phyloP scores from a whole-genome alignment of 495 filamentous ascomycete species.

The Corynascus novoguineensis region DNA sequence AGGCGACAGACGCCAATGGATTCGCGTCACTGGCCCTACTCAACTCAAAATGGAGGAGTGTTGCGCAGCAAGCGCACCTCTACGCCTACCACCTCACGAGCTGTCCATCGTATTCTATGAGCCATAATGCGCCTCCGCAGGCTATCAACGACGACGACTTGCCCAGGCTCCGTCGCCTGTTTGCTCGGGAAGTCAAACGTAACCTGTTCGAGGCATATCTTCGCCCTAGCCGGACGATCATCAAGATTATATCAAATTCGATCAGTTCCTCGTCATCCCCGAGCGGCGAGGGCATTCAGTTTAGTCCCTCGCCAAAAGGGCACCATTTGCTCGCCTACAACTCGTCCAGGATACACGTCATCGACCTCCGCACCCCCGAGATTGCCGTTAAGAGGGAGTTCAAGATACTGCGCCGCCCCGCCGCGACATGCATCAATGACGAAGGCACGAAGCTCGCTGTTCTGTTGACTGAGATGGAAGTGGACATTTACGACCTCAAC shows the following conservation, averaged over 20 bases:
- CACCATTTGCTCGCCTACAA: slow-evolving; percentile 72
- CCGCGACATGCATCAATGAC: slow-evolving; percentile 72
- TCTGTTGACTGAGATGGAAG: slow-evolving; percentile 69
- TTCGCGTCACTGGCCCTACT: slow-evolving; percentile 81
- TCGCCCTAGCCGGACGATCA: slow-evolving; percentile 60
- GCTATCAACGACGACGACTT: slow-evolving; percentile 50
- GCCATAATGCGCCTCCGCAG: slow-evolving; percentile 38
- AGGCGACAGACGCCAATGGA: slow-evolving; percentile 64
- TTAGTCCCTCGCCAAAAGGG: slow-evolving; percentile 68
- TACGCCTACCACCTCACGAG: slow-evolving; percentile 71
- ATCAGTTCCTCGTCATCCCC: slow-evolving; percentile 79
- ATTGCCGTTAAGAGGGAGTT: slow-evolving; percentile 67
- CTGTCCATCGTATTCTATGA: slow-evolving; percentile 62
- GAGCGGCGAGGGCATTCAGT: slow-evolving; percentile 80
- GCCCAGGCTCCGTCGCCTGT: slow-evolving; percentile 56
- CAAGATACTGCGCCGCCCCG: slow-evolving; percentile 70
- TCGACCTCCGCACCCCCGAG: slow-evolving; percentile 55
- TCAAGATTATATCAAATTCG: slow-evolving; percentile 75
- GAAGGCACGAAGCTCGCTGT: slow-evolving; percentile 74
- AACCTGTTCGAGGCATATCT: slow-evolving; percentile 78
- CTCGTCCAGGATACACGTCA: slow-evolving; percentile 79
- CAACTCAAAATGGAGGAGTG: slow-evolving; percentile 68
- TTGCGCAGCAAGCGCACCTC: slow-evolving; percentile 64
- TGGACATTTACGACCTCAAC: slow-evolving; percentile 72
- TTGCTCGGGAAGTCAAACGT: slow-evolving; percentile 64